Base-by-base conservation (phyloP, 2,329 filamentous ascomycete species). In the Aspergillus quadrilineatus region DNA sequence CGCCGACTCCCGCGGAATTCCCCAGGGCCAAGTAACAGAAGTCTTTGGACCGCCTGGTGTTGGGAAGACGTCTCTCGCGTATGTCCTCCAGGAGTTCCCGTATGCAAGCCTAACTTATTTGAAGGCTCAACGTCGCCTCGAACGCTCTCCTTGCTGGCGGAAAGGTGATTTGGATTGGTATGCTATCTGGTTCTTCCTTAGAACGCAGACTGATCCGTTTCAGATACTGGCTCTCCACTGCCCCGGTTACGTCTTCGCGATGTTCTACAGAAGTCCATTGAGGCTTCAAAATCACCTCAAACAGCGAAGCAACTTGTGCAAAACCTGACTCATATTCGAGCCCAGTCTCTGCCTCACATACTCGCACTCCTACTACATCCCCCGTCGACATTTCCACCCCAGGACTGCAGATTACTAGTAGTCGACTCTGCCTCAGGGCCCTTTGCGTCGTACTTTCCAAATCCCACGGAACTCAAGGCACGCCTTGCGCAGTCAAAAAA, bases 11-110 rank as follows among this genome's bases (percentile, higher is more conserved):
- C 80, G 82, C 15, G 92, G 91, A 4, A 79, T 96, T 47, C 82
- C 82, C 58, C 84, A 86, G 55, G 90, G 92, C 12, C 89, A 91
- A 70, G 81, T 96, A 42, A 89, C 89, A 3, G 93, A 97, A 73
- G 77, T 96, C 49, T 96, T 90, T 83, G 93, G 93, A 0, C 91
- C 92, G 9, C 88, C 90, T 7, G 92, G 92, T 1, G 84, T 84
- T 28, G 93, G 92, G 30, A 97, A 96, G 79, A 96, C 91, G 4
- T 81, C 88, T 10, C 78, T 97, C 64, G 89, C 87, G 89, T 93
- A 79, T 75, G 84, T 75, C 47, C 57, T 43, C 36, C 32, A 44
- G 17, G 22, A 42, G 22, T 62, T 41, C 55, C 34, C 58, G 61
- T 30, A 30, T 50, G 39, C 14, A 46, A 14, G 47, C 56, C 45